Base-by-base conservation (phyloP, 2,329 filamentous ascomycete species). In the Chaetomiaceae sp. region DNA sequence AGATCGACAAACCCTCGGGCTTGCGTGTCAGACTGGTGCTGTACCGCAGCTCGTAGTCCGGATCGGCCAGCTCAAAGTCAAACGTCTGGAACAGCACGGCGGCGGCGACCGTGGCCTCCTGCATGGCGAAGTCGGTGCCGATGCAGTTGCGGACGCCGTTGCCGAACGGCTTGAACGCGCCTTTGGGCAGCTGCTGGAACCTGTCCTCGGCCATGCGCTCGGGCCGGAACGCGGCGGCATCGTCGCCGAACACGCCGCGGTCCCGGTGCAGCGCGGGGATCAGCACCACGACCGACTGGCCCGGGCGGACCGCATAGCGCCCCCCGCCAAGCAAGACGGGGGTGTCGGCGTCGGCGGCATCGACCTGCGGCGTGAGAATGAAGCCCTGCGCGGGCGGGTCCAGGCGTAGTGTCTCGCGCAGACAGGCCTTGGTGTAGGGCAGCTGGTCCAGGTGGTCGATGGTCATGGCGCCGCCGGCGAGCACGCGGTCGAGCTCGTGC, bases 91-190 rank as follows among this genome's bases (percentile, higher is more conserved):
- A 68, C 9, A 86, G 60, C 54, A 83, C 72, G 0, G 79, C 77
- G 52, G 80, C 68, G 9, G 74, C 72, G 1, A 86, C 65, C 8
- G 83, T 61, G 8, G 75, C 72, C 63, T 89, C 85, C 58, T 89
- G 84, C 80, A 81, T 84, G 1, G 84, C 83, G 60, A 88, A 88
- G 0, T 78, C 72, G 1, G 83, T 69, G 5, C 85, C 85, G 50
- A 88, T 88, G 53, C 84, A 89, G 2, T 69, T 81, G 44, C 85
- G 68, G 51, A 75, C 71, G 1, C 58, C 59, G 45, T 60, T 60
- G 29, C 59, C 85, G 55, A 88, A 89, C 2, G 84, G 83, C 63
- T 85, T 84, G 80, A 78, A 84, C 20, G 74, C 71, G 46, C 76
- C 78, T 19, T 45, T 45, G n/a, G 37, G 35, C 6, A 49, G 41